Evolutionary conservation across 495 filamentous ascomycete species (phyloP).

Genomic region (Penicillium crystallinum): DNA sequence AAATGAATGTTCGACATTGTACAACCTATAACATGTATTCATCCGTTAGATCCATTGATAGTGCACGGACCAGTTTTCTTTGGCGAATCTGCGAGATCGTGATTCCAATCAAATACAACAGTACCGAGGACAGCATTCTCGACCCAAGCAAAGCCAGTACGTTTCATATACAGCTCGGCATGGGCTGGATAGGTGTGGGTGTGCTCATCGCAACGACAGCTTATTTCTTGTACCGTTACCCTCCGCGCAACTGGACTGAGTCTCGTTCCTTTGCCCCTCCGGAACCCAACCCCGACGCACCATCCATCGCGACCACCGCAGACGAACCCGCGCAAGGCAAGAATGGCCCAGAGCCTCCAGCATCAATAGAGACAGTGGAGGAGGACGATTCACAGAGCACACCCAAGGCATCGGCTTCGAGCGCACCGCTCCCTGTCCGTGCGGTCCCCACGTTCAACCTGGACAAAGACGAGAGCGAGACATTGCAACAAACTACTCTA

Average conservation of each 20-base stretch:
- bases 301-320: constrained; percentile 4
- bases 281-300: constrained; percentile 18
- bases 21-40: neutral
- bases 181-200: constrained; percentile 38
- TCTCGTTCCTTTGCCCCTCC: constrained; percentile 13
- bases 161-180: constrained; percentile 3
- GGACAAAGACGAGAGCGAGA: constrained; percentile 10
- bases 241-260: constrained; percentile 22
- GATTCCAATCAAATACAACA: constrained; percentile 1
- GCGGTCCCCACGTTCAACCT: constrained; percentile 32
- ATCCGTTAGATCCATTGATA: neutral
- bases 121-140: no score
- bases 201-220: constrained; percentile 30
- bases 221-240: constrained; percentile 32
- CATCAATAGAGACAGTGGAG: constrained; percentile 11
- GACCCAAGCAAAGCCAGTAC: neutral
- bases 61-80: constrained; percentile 19
- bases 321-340: constrained; percentile 6
- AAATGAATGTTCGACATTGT: no score
- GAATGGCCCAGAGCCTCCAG: constrained; percentile 5
- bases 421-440: constrained; percentile 19
- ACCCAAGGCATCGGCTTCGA: constrained; percentile 41
- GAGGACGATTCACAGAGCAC: constrained; percentile 40
- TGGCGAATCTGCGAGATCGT: constrained; percentile 12
- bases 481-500: constrained; percentile 3